Evolutionary conservation across 176 grass and related monocot species (phyloP).

Genomic region (Oropetium thomaeum): DNA sequence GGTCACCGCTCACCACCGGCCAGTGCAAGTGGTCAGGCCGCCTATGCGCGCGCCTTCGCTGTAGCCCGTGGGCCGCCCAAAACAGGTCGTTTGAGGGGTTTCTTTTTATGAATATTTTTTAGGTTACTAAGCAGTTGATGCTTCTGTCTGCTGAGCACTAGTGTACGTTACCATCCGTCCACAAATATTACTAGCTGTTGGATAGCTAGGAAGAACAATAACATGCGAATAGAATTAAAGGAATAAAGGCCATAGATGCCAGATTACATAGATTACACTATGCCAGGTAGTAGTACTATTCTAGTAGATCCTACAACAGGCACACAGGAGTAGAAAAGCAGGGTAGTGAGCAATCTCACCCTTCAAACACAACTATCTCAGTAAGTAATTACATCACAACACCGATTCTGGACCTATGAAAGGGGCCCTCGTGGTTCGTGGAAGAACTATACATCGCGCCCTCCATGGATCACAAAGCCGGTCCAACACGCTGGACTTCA

Average conservation of each 20-base stretch:
- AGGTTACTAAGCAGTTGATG: too few relatives aligned
- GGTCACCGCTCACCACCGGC: too few relatives aligned
- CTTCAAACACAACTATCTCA: slow-evolving; percentile 20
- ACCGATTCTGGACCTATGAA: slow-evolving; percentile 25
- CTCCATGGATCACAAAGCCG: slow-evolving; percentile 47
- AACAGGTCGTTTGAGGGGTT: too few relatives aligned
- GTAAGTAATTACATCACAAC: slow-evolving; percentile 63
- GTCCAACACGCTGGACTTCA: slow-evolving; percentile 40
- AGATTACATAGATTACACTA: neutral
- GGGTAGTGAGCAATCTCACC: slow-evolving; percentile 24
- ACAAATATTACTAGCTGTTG: too few relatives aligned
- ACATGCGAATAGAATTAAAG: neutral
- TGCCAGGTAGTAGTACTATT: neutral
- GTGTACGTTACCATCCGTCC: too few relatives aligned
- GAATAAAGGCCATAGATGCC: neutral
- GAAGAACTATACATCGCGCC: slow-evolving; percentile 51
- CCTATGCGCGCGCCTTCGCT: too few relatives aligned
- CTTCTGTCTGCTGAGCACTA: too few relatives aligned
- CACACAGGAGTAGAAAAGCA: neutral
- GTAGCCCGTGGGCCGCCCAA: too few relatives aligned
- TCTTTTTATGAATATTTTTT: too few relatives aligned
- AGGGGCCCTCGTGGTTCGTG: slow-evolving; percentile 32
- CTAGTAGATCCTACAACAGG: neutral
- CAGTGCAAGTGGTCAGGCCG: too few relatives aligned
- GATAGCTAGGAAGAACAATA: too few relatives aligned